Evolutionary conservation across 208 protist genomes (phyloP).

Genomic region (Acanthamoeba royreba): DNA sequence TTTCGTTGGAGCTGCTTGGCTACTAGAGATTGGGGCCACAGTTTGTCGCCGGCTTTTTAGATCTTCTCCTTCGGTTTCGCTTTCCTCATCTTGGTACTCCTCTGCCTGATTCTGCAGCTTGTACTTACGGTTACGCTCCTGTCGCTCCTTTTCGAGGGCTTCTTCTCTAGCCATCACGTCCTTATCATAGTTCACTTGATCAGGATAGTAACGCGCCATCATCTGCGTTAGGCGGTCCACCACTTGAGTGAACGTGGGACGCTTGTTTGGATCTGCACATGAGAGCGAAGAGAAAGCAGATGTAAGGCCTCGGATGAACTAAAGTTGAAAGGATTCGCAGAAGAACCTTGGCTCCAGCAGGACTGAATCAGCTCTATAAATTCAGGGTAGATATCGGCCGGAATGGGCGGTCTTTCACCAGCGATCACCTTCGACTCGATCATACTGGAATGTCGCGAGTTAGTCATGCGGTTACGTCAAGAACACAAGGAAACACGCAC

Average conservation of each 20-base stretch:
- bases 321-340: background rate
- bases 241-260: background rate
- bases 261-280: background rate
- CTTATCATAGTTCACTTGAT: background rate
- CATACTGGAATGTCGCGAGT: no score
- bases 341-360: slow-evolving; percentile 54
- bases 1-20: no score
- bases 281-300: background rate
- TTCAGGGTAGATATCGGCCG: background rate
- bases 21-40: background rate
- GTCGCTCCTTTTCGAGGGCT: background rate
- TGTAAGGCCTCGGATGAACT: background rate
- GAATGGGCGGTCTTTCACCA: slow-evolving; percentile 55
- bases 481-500: no score
- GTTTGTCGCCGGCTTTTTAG: background rate
- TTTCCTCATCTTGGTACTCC: background rate
- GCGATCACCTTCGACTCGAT: slow-evolving; percentile 57
- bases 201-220: background rate
- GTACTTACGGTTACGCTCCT: background rate
- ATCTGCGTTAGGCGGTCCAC: background rate
- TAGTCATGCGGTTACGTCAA: no score
- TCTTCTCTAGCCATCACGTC: background rate
- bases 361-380: slow-evolving; percentile 39
- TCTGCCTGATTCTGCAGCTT: background rate
- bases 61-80: background rate